Conservation (phyloP, 208 protist genomes). For the Zelonia costaricensis region DNA sequence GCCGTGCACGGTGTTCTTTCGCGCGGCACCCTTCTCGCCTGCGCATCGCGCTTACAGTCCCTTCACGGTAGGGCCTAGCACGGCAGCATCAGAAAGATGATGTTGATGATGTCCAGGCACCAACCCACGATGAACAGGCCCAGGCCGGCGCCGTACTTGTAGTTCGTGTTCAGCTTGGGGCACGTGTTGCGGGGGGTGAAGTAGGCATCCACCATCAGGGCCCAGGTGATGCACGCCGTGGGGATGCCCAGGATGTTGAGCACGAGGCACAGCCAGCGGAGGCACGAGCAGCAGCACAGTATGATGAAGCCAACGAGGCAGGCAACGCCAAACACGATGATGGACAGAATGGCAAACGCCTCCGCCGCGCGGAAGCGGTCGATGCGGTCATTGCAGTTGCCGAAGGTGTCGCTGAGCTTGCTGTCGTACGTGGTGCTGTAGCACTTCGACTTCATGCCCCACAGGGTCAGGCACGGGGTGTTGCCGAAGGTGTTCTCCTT, state of each 20-base stretch:
- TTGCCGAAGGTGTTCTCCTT: background rate
- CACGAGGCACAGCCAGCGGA: conserved; percentile 30
- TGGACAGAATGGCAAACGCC: conserved; percentile 42
- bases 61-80: conserved; percentile 26
- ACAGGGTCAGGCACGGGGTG: conserved; percentile 43
- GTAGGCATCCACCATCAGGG: conserved; percentile 30
- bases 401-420: conserved; percentile 19
- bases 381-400: conserved; percentile 20
- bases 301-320: conserved; percentile 20
- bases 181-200: background rate
- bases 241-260: conserved; percentile 31
- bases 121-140: conserved; percentile 42
- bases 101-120: conserved; percentile 41
- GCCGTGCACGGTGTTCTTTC: background rate
- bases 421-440: conserved; percentile 22
- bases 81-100: conserved; percentile 45
- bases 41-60: background rate
- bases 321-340: conserved; percentile 12
- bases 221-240: conserved; percentile 34
- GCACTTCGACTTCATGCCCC: conserved; percentile 47
- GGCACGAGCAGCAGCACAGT: conserved; percentile 45
- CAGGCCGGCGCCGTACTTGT: conserved; percentile 50
- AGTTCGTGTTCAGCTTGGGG: conserved; percentile 24
- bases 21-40: background rate
- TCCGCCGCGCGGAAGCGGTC: conserved; percentile 42